Evolutionary conservation across 1,284 basidiomycete genomes (phyloP).

Genomic region (Termitomyces sp.): DNA sequence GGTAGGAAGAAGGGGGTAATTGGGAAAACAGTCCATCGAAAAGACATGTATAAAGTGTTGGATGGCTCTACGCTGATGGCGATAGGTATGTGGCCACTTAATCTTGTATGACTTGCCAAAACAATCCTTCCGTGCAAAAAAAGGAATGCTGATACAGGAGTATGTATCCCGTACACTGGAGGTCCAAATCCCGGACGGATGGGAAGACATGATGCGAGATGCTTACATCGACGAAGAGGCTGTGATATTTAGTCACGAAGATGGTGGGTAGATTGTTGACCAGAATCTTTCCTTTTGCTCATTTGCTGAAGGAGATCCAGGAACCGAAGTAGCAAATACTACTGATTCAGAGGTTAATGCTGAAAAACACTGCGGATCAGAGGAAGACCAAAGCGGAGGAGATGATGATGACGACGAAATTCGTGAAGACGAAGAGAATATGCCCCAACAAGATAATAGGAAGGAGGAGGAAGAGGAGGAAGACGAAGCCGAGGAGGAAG

Average conservation of each 20-base stretch:
- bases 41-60: conserved; percentile 70
- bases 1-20: conserved; percentile 21
- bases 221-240: conserved; percentile 1
- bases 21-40: conserved; percentile 23
- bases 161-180: conserved; percentile 43
- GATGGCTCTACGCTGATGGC: conserved; percentile 70
- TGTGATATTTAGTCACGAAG: background rate
- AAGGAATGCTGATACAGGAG: conserved; percentile 57
- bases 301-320: background rate
- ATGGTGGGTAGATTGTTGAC: background rate
- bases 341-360: background rate
- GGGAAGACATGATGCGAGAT: conserved; percentile 30
- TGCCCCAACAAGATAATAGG: background rate
- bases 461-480: background rate
- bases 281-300: background rate
- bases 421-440: background rate
- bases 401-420: conserved; percentile 7
- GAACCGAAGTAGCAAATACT: background rate
- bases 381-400: background rate
- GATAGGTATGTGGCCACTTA: conserved; percentile 43
- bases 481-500: background rate
- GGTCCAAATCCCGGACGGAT: conserved; percentile 35
- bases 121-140: conserved; percentile 32
- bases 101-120: background rate
- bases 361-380: background rate